Evolutionary conservation across 139 green algal species (phyloP).

Genomic region (Closterium sp.): DNA sequence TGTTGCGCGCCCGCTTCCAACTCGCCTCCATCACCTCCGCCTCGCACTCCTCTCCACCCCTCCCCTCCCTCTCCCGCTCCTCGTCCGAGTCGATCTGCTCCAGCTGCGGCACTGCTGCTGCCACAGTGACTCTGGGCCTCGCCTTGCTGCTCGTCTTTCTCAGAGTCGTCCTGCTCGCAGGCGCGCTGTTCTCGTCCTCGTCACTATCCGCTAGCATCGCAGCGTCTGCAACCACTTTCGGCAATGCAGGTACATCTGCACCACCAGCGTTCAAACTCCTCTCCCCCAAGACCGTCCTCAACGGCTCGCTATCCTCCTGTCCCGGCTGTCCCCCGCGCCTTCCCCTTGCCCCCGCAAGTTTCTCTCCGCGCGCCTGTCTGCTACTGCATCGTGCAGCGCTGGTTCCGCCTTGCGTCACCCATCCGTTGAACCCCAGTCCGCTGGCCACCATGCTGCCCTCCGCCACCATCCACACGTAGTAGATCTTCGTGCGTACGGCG

Average conservation of each 20-base stretch:
- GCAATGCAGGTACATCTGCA: not conserved
- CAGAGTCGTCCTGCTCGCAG: not conserved
- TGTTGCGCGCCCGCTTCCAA: conserved; percentile 39
- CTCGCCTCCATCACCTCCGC: conserved; percentile 2
- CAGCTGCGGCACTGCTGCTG: not conserved
- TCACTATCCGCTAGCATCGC: not conserved
- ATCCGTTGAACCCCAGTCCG: conserved; percentile 45
- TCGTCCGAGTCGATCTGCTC: not conserved
- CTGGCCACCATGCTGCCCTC: conserved; percentile 27
- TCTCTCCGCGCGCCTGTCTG: not conserved
- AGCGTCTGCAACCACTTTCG: not conserved
- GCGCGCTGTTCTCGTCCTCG: not conserved
- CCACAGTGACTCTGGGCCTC: not conserved
- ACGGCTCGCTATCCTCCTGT: not conserved
- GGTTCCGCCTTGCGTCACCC: conserved; percentile 5
- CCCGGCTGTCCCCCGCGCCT: too few relatives aligned
- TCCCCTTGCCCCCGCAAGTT: not conserved
- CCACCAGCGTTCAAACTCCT: not conserved
- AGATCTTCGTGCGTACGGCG: conserved; percentile 46
- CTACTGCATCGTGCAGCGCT: not conserved
- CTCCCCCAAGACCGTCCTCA: not conserved
- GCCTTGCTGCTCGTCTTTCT: not conserved
- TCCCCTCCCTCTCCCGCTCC: not conserved
- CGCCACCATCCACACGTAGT: conserved; percentile 50
- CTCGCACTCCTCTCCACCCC: not conserved